Evolutionary conservation across 1,284 basidiomycete genomes (phyloP).

Genomic region (Ustilago nuda): DNA sequence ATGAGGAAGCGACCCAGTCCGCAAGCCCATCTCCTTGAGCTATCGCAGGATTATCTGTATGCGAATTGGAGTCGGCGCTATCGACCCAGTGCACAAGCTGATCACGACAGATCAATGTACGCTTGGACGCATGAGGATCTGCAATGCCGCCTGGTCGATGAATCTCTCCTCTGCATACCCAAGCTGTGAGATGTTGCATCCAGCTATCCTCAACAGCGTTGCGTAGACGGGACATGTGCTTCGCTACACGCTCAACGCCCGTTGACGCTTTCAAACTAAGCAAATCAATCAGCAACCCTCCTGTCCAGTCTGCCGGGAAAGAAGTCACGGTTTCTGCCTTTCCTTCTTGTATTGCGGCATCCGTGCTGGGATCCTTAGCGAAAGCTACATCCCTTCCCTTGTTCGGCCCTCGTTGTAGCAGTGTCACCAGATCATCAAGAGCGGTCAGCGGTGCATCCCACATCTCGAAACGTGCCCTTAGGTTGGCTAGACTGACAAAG

Average conservation of each 20-base stretch:
- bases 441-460: constrained; percentile 52
- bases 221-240: constrained; percentile 40
- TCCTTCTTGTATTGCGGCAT: not conserved
- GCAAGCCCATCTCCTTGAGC: constrained; percentile 38
- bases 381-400: constrained; percentile 27
- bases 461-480: constrained; percentile 43
- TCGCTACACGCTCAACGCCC: constrained; percentile 38
- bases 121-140: constrained; percentile 35
- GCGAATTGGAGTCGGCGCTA: constrained; percentile 24
- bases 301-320: constrained; percentile 50
- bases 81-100: constrained; percentile 48
- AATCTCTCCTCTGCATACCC: constrained; percentile 54
- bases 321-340: not conserved
- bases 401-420: constrained; percentile 31
- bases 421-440: constrained; percentile 41
- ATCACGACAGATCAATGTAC: constrained; percentile 23
- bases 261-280: constrained; percentile 42
- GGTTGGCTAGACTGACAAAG: constrained; percentile 51
- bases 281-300: constrained; percentile 53
- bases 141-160: constrained; percentile 36
- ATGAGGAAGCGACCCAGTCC: constrained; percentile 38
- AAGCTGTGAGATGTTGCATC: constrained; percentile 47
- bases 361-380: constrained; percentile 12
- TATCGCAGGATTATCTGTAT: constrained; percentile 19
- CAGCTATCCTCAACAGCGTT: constrained; percentile 53